Evolutionary conservation across 225 moss, liverwort and hornwort genomes (phyloP).

Genomic region (Rhytidiadelphus loreus): DNA sequence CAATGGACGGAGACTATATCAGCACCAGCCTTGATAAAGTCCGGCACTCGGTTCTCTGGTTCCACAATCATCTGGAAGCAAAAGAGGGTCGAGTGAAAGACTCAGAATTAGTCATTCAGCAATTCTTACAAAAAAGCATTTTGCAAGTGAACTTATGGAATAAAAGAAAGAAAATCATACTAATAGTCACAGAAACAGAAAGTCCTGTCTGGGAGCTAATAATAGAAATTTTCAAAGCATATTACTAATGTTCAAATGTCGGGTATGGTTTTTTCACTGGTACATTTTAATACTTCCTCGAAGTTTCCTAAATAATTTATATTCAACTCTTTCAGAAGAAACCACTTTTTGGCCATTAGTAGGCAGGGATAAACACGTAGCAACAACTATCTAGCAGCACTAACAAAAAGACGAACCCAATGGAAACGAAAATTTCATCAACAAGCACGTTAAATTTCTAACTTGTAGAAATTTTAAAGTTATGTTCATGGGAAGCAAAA

Average conservation of each 20-base stretch:
- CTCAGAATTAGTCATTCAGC: background rate
- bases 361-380: background rate
- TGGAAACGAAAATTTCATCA: background rate
- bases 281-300: background rate
- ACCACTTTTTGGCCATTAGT: background rate
- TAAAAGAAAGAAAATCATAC: background rate
- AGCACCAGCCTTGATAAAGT: slow-evolving; percentile 85
- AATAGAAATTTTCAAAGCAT: background rate
- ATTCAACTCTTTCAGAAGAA: background rate
- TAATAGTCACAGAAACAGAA: background rate
- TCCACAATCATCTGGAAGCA: slow-evolving; percentile 93
- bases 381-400: background rate
- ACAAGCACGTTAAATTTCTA: too few species aligned
- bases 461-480: background rate
- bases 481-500: too few species aligned
- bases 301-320: background rate
- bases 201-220: background rate
- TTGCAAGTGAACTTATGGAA: background rate
- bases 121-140: background rate
- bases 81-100: slow-evolving; percentile 64
- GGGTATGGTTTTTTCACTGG: background rate
- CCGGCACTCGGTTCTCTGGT: slow-evolving; percentile 59
- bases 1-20: slow-evolving; percentile 84
- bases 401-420: background rate
- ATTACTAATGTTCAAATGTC: background rate